Evolutionary conservation across 169 alveolate species (phyloP), one percentile per base, ranked within the genome.

Genomic region (Plasmodium malariae): DNA sequence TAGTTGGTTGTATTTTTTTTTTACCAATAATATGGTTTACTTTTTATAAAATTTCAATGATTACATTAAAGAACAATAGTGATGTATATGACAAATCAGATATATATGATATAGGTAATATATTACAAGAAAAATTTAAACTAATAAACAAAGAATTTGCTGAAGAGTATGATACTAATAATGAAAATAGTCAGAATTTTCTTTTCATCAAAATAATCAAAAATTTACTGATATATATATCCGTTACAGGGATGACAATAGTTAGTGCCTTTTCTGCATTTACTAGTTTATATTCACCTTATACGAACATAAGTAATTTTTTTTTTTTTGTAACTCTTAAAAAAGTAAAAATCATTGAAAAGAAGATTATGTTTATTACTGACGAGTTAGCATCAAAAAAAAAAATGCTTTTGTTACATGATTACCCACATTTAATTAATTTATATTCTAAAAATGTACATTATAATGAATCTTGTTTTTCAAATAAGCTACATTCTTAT

Each of bases 161-260:
- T 14, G 70, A 76, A 45, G 89, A 76, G 19, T 76, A 76, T 60
- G 68, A 76, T 55, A 62, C 71, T 3, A 76, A 76, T 40, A 76
- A 36, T 62, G 70, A 62, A 2, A 76, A 76, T 62, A 76, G 28
- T 60, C 40, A 62, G 24, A 19, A 54, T 28, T 60, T 51, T 40
- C 45, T 63, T 26, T 76, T 76, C 45, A 40, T 76, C 28, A 76
- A 76, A 62, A 4, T 76, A 11, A 76, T 76, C 78, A 76, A 76
- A 37, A 76, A 76, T 62, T 63, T 76, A 6, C 28, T 76, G 0
- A 76, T 63, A 1, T 76, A 76, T 76, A 76, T 76, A 37, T 76
- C 89, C 30, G 89, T 76, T 45, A 76, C 89, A 14, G 89, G 89
- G 1, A 76, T 76, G 89, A 76, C 89, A 3, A 60, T 76, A 51